Base-by-base conservation (phyloP, 2,329 filamentous ascomycete species). In the Grosmannia penicillata region DNA sequence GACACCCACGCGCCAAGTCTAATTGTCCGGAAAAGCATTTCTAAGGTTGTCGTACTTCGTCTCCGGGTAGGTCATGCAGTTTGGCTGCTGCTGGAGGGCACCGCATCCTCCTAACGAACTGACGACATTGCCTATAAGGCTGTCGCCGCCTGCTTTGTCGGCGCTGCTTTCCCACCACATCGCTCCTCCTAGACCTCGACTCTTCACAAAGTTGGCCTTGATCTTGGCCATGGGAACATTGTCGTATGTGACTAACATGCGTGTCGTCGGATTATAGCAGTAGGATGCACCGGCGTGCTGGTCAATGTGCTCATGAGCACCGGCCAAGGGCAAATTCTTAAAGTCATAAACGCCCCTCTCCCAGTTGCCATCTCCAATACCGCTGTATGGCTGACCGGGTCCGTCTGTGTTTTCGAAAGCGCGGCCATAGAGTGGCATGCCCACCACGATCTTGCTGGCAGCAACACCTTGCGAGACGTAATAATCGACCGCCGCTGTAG, bases 91-190 rank as follows among this genome's bases (percentile, higher is more conserved):
- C 43, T 74, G 62, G 25, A 84, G 56, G 2, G 49, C 56, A 4
- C 48, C 47, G 0, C 58, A 53, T 0, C 75, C 74, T 15, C 75
- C 78, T 10, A 83, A 56, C 0, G 57, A 60, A 24, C 70, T 62
- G 1, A 81, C 72, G 14, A 78, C 75, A 13, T 69, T 76, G 7
- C 57, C 61, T 39, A 87, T 85, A 52, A 95, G 54, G 49, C 82
- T 89, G 38, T 68, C 58, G 0, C 66, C 62, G 0, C 75, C 76
- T 3, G 58, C 53, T 52, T 76, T 78, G 55, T 95, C 89, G 1
- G 73, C 78, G 51, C 80, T 89, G 49, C 75, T 83, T 61, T 95
- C 87, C 86, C 86, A 94, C 85, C 85, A 96, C 87, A 96, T 95
- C n/a, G 72, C 84, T 15, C 89, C 89, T 2, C 86, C 87, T 0